A percentile compares a stretch with the other conserved stretches of the same genome.
These are phyloP conservation scores for Corylus americana DNA, from an alignment of 306 rosid genomes.

Conservation along the genomic window DNA sequence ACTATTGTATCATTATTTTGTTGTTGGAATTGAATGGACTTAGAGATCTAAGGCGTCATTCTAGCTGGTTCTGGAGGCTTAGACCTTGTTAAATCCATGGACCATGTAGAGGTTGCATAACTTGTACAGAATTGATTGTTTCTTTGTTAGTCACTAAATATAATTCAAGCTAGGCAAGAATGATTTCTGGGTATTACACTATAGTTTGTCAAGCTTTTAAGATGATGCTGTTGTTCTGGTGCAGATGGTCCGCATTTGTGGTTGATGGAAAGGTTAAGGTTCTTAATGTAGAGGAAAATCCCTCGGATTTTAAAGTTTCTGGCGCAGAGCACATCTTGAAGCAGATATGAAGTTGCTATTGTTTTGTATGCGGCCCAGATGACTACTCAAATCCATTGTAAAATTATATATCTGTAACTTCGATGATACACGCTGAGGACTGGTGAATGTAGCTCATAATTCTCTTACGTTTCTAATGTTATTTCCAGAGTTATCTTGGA, in stretches of 20 bases:
- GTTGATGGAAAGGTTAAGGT: slow-evolving; percentile 77
- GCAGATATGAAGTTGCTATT: slow-evolving; percentile 55
- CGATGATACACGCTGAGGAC: too few relatives aligned
- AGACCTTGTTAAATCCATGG: slow-evolving; percentile 1
- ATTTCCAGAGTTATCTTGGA: neutral
- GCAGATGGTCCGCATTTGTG: slow-evolving; percentile 95
- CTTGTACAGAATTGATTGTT: neutral
- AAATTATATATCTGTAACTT: neutral
- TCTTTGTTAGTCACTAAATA: neutral
- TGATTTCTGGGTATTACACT: neutral
- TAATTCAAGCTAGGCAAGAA: neutral
- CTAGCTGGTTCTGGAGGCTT: slow-evolving; percentile 10
- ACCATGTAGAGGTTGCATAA: slow-evolving; percentile 4
- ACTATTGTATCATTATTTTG: neutral
- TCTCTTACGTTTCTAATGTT: neutral
- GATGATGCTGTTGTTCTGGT: slow-evolving; percentile 20
- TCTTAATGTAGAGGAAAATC: slow-evolving; percentile 87
- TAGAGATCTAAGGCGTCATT: neutral
- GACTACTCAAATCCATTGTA: neutral
- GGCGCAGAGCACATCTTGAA: slow-evolving; percentile 80
- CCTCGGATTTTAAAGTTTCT: slow-evolving; percentile 94
- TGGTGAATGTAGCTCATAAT: neutral
- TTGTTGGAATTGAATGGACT: neutral
- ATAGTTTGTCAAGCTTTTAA: slow-evolving; percentile 12
- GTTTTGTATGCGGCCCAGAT: slow-evolving; percentile 15